Conservation (phyloP, 129 eudicot genomes). For the Calendula officinalis region DNA sequence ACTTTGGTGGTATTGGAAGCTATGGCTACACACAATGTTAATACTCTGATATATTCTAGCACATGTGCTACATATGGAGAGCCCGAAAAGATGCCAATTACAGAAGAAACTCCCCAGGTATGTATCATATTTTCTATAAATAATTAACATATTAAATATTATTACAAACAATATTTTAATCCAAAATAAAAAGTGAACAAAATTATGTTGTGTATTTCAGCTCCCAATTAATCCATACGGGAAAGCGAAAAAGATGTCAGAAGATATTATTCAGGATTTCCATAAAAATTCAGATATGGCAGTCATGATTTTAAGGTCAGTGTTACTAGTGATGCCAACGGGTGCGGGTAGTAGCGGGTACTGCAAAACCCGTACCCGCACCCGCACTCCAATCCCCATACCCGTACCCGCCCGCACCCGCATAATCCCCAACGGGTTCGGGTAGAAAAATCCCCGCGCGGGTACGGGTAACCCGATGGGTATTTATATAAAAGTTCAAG, state of each 20-base stretch:
- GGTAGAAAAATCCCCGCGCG: no score
- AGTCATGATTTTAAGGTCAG: slow-evolving; percentile 74
- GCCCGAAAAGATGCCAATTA: slow-evolving; percentile 90
- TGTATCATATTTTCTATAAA: not conserved
- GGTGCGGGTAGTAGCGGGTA: no score
- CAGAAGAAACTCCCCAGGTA: slow-evolving; percentile 93
- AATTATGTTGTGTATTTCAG: slow-evolving; percentile 31
- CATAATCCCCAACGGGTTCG: no score
- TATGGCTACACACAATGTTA: slow-evolving; percentile 64
- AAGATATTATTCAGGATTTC: slow-evolving; percentile 75
- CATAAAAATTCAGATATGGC: slow-evolving; percentile 72
- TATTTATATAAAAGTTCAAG: no score
- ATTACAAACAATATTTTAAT: not conserved
- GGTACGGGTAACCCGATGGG: no score
- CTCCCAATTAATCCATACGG: slow-evolving; percentile 81
- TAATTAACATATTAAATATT: not conserved
- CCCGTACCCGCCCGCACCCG: no score
- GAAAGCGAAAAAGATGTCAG: slow-evolving; percentile 88
- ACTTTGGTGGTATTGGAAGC: slow-evolving; percentile 78
- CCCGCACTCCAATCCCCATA: no score
- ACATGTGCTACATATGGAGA: slow-evolving; percentile 96
- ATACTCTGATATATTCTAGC: slow-evolving; percentile 76
- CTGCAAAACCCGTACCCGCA: no score
- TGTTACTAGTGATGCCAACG: no score
- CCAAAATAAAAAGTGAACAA: not conserved